A percentile compares a stretch with the other conserved stretches of the same genome.
Evolutionary conservation across 306 rosid species (phyloP).

Genomic region (Acacia confusa): DNA sequence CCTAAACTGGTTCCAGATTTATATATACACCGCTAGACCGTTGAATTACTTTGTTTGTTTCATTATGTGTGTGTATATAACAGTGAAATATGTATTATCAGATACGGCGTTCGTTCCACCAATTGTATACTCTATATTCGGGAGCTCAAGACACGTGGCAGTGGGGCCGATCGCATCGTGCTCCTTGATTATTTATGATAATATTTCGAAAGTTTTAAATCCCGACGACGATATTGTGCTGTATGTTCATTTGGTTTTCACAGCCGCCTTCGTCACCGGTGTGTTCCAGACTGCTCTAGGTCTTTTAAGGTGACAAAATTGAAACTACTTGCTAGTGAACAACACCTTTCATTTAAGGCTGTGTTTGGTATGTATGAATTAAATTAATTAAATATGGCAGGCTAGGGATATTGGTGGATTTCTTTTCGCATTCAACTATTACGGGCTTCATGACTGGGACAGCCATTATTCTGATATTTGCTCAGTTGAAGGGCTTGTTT

Average conservation of each 20-base stretch:
- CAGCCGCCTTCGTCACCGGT: conserved; percentile 71
- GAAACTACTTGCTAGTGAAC: no score
- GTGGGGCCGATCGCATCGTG: conserved; percentile 88
- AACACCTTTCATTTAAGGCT: no score
- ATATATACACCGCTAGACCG: no score
- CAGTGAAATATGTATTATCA: conserved; percentile 1
- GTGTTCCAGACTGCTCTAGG: conserved; percentile 61
- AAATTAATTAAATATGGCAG: conserved; percentile 34
- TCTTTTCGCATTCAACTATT: conserved; percentile 88
- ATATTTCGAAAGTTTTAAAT: conserved; percentile 39
- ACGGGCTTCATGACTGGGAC: conserved; percentile 93
- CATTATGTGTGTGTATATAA: no score
- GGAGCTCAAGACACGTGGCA: conserved; percentile 82
- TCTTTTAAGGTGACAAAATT: conserved; percentile 53
- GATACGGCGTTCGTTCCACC: conserved; percentile 92
- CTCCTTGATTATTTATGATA: conserved; percentile 58
- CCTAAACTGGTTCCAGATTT: no score
- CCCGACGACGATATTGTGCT: conserved; percentile 39
- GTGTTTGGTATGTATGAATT: background rate
- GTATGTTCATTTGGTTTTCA: conserved; percentile 65
- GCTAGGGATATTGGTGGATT: conserved; percentile 85
- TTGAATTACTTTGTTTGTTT: no score
- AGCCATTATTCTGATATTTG: conserved; percentile 60
- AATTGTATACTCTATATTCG: conserved; percentile 65
- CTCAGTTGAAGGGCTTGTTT: conserved; percentile 73